Evolutionary conservation across 192 early-diverging fungal species (phyloP), one percentile per base, ranked within the genome.

Genomic region (Lunasporangiospora selenospora): DNA sequence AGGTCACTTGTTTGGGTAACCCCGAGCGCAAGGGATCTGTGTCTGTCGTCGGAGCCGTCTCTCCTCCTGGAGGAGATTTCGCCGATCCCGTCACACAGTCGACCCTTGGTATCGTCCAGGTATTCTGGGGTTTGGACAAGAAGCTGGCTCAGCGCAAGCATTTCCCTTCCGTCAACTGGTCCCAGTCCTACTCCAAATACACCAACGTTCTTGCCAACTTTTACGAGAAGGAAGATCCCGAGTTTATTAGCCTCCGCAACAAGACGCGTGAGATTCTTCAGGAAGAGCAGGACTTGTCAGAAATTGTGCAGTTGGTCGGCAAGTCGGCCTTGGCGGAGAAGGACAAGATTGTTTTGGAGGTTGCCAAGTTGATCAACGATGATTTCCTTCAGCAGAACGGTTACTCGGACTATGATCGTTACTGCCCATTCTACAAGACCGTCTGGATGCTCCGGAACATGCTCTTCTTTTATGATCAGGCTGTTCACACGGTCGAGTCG

Each of bases 301-400:
- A 99, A 82, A 99, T 99, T 83, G 98, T 99, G 31, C 98, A 99
- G 81, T 85, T 99, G 54, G 98, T 99, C 59, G 98, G 98, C 67
- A 99, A 99, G 86, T 88, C 91, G 15, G 78, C 78, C 5, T 58
- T 78, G 61, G 94, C 92, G 18, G 98, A 99, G 75, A 83, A 91
- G 15, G 98, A 99, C 82, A 99, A 99, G 88, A 98, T 99, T 79
- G 97, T 95, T 16, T 87, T 99, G 39, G 98, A 99, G 61, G 83
- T 98, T 52, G 98, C 98, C 52, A 92, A 91, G 61, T 87, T 99
- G 65, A 92, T 99, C 75, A 99, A 99, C 89, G 98, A 99, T 69
- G 98, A 99, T 80, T 99, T 99, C 84, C 84, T 99, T 79, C 98
- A 99, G 83, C 98, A 99, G 80, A 99, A 99, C 80, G 97, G 97